Conservation (phyloP, 1,139 yeast genomes). For the Saccharomycopsis hybrid region DNA sequence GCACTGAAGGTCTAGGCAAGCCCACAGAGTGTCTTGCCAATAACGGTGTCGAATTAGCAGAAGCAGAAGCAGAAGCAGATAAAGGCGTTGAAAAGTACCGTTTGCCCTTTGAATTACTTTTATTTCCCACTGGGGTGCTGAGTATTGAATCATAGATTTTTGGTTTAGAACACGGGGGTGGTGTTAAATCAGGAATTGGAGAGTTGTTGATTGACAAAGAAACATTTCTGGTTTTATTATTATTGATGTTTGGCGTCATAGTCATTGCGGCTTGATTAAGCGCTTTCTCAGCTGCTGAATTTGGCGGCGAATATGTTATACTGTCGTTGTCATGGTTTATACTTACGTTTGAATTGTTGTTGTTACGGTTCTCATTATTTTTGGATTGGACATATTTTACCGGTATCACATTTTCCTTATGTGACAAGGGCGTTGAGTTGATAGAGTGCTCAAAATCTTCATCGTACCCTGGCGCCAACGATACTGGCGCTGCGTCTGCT, state of each 20-base stretch:
- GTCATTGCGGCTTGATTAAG: background rate
- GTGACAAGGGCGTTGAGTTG: slow-evolving; percentile 16
- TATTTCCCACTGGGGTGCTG: too few relatives aligned
- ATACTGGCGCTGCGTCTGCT: background rate
- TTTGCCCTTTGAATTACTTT: too few relatives aligned
- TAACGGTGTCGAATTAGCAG: background rate
- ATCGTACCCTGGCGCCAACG: slow-evolving; percentile 6
- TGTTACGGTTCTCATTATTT: background rate
- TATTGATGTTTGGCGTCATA: background rate
- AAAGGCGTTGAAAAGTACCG: background rate
- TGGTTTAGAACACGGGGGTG: slow-evolving; percentile 9
- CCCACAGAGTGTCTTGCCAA: too few relatives aligned
- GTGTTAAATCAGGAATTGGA: slow-evolving; percentile 17
- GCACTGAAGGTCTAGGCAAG: too few relatives aligned
- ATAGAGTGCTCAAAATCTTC: slow-evolving; percentile 16
- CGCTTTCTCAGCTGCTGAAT: background rate
- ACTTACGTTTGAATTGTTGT: background rate
- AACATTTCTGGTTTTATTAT: background rate
- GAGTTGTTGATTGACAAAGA: slow-evolving; percentile 2
- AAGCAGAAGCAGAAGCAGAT: too few relatives aligned
- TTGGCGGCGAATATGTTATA: background rate
- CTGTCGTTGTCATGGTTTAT: background rate
- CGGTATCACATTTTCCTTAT: slow-evolving; percentile 18
- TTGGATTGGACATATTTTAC: slow-evolving; percentile 2
- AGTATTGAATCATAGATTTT: background rate